Evolutionary conservation across 140 eudicot species (phyloP).

Genomic region (Erigeron philadelphicus): DNA sequence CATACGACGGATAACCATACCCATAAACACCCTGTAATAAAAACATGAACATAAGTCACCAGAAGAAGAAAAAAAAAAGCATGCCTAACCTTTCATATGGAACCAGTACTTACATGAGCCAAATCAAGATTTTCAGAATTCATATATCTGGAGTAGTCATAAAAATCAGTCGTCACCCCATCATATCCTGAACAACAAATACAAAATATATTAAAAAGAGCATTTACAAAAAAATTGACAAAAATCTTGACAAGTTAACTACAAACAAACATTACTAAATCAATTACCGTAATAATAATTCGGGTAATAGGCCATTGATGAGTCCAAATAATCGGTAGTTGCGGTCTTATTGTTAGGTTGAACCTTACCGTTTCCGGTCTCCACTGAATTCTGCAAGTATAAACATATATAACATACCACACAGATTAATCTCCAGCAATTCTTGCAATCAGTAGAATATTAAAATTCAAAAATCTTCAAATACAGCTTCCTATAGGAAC

Average conservation of each 20-base stretch:
- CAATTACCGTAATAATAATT: slow-evolving; percentile 55
- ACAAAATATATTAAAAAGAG: neutral
- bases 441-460: neutral
- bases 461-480: neutral
- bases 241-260: neutral
- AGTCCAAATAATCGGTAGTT: slow-evolving; percentile 54
- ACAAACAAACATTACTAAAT: too few species aligned
- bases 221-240: neutral
- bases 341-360: slow-evolving; percentile 44
- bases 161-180: slow-evolving; percentile 47
- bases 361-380: slow-evolving; percentile 34
- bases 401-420: neutral
- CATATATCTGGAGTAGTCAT: slow-evolving; percentile 34
- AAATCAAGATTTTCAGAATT: slow-evolving; percentile 40
- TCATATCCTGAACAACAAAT: slow-evolving; percentile 2
- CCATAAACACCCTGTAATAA: slow-evolving; percentile 52
- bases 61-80: neutral
- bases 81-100: neutral
- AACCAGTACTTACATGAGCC: slow-evolving; percentile 45
- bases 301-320: slow-evolving; percentile 41
- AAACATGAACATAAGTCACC: neutral
- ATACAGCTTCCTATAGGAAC: too few species aligned
- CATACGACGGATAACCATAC: slow-evolving; percentile 57
- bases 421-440: neutral
- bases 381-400: slow-evolving; percentile 43